Conservation (phyloP, 2,329 filamentous ascomycete genomes). For the Alternaria arborescens region DNA sequence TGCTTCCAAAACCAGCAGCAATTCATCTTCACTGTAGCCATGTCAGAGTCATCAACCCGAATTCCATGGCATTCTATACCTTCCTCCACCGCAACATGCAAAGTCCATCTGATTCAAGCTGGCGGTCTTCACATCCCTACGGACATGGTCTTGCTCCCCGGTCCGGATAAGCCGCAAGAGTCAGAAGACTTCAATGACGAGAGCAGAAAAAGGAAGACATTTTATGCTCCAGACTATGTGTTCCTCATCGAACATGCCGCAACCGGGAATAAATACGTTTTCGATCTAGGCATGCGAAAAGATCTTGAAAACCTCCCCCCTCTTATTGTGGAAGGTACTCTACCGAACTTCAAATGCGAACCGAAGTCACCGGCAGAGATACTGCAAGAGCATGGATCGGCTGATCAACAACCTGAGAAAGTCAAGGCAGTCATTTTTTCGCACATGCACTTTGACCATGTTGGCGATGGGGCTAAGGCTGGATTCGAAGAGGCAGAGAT, state of each 20-base stretch:
- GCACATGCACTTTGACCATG: conserved; percentile 54
- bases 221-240: conserved; percentile 43
- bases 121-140: conserved; percentile 57
- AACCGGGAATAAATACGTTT: conserved; percentile 54
- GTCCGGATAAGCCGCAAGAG: conserved; percentile 52
- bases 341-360: conserved; percentile 50
- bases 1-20: neutral
- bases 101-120: conserved; percentile 47
- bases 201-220: conserved; percentile 31
- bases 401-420: conserved; percentile 48
- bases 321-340: conserved; percentile 51
- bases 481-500: conserved; percentile 49
- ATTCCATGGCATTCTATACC: conserved; percentile 42
- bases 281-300: conserved; percentile 64
- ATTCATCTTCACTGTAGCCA: neutral
- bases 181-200: conserved; percentile 49
- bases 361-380: conserved; percentile 41
- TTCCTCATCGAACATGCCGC: conserved; percentile 43
- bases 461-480: conserved; percentile 51
- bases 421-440: conserved; percentile 53
- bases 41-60: conserved; percentile 4
- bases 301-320: conserved; percentile 55
- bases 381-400: conserved; percentile 32
- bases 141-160: conserved; percentile 56
- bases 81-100: conserved; percentile 32